These are phyloP conservation scores for Quercus aquifolioides DNA, from an alignment of 306 rosid species.

Conservation along the genomic window DNA sequence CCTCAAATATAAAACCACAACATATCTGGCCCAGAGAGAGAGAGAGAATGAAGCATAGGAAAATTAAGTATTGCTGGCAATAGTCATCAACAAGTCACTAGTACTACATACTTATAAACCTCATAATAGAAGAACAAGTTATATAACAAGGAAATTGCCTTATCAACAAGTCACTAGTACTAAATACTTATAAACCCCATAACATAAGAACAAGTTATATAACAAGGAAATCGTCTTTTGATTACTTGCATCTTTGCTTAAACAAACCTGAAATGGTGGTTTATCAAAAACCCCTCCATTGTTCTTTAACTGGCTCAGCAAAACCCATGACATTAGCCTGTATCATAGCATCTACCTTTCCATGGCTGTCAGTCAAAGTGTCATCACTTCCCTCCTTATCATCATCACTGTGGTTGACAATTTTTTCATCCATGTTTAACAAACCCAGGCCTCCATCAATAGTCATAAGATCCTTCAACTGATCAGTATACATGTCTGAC, in stretches of 20 bases:
- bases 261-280: conserved; percentile 37
- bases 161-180: not conserved
- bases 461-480: conserved; percentile 44
- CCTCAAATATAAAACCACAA: not conserved
- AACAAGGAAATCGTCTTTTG: not conserved
- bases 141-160: not conserved
- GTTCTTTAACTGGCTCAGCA: conserved; percentile 24
- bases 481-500: conserved; percentile 52
- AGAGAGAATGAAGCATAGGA: not conserved
- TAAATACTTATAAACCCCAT: not conserved
- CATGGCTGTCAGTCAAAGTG: conserved; percentile 7
- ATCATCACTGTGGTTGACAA: conserved; percentile 8
- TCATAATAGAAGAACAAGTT: not conserved
- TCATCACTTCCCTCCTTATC: not conserved
- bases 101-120: not conserved
- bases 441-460: conserved; percentile 26
- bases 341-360: conserved; percentile 24
- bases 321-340: conserved; percentile 34
- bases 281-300: conserved; percentile 21
- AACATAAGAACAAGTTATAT: not conserved
- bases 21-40: not conserved
- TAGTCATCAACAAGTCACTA: not conserved
- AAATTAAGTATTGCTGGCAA: not conserved
- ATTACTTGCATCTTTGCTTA: conserved; percentile 41
- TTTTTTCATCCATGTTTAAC: not conserved